phyloP scores from a whole-genome alignment of 2,329 filamentous ascomycete species.

The Coniella lustricola region DNA sequence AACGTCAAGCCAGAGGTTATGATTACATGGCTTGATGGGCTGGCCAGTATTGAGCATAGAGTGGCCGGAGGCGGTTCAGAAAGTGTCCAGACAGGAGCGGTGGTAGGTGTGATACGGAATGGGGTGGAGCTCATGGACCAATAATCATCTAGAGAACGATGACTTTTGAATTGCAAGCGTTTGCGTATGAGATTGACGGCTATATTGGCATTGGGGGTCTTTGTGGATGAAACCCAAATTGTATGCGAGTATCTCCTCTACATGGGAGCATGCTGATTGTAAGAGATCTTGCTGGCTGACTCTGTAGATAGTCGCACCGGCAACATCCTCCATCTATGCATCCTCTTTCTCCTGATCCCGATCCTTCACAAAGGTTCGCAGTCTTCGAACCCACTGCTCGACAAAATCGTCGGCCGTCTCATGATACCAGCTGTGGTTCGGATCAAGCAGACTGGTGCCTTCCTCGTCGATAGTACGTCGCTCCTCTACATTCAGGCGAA shows the following conservation, averaged over 20 bases:
- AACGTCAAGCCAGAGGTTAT: conserved; percentile 83
- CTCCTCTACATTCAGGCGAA: conserved; percentile 9
- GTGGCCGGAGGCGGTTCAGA: conserved; percentile 84
- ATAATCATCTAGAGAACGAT: no score
- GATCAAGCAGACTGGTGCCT: conserved; percentile 4
- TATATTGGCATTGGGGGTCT: conserved; percentile 8
- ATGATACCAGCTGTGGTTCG: conserved; percentile 9
- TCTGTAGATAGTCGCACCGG: no score
- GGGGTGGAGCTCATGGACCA: conserved; percentile 66
- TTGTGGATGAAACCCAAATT: conserved; percentile 1
- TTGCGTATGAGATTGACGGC: neutral
- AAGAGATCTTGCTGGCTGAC: neutral
- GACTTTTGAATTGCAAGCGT: no score
- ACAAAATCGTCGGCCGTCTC: conserved; percentile 6
- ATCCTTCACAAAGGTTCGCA: conserved; percentile 3
- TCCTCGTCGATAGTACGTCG: neutral
- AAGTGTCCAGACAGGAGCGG: conserved; percentile 80
- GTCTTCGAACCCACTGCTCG: conserved; percentile 1
- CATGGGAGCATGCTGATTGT: no score
- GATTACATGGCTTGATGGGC: conserved; percentile 82
- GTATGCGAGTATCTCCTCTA: conserved; percentile 3
- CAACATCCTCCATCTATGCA: no score
- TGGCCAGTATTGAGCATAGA: conserved; percentile 89
- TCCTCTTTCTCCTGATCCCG: neutral
- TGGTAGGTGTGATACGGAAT: conserved; percentile 80